A percentile compares a stretch with the other conserved stretches of the same genome.
Conservation (phyloP, 2,329 filamentous ascomycete species). For the Zopfia rhizophila region DNA sequence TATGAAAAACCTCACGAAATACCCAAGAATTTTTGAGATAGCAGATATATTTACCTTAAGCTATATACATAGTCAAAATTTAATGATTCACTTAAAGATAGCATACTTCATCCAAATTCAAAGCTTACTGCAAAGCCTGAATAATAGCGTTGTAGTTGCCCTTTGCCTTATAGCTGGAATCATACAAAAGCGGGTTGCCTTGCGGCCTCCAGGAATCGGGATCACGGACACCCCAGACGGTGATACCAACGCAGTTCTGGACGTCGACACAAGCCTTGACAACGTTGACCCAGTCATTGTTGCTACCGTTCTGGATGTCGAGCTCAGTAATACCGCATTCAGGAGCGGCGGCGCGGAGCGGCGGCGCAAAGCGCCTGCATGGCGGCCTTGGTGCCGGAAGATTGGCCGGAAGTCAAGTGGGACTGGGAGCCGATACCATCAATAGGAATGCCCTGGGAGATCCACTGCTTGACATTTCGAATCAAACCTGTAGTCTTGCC, state of each 20-base stretch:
- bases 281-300: constrained; percentile 67
- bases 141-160: constrained; percentile 49
- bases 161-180: constrained; percentile 57
- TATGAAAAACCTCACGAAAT: too few relatives aligned
- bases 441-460: constrained; percentile 67
- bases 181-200: constrained; percentile 57
- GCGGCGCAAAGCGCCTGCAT: constrained; percentile 59
- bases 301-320: constrained; percentile 70
- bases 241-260: constrained; percentile 72
- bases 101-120: neutral
- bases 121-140: constrained; percentile 22
- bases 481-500: constrained; percentile 67
- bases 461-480: constrained; percentile 69
- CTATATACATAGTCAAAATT: neutral
- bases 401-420: constrained; percentile 60
- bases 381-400: constrained; percentile 58
- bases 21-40: too few relatives aligned
- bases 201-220: constrained; percentile 58
- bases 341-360: constrained; percentile 63
- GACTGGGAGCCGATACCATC: constrained; percentile 69
- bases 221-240: constrained; percentile 67
- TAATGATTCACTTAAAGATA: neutral
- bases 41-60: too few relatives aligned
- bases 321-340: constrained; percentile 76
- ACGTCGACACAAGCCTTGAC: constrained; percentile 69